Evolutionary conservation across 2,329 filamentous ascomycete genomes (phyloP), one percentile per base, ranked within the genome.

Genomic region (Aspergillus flavus): DNA sequence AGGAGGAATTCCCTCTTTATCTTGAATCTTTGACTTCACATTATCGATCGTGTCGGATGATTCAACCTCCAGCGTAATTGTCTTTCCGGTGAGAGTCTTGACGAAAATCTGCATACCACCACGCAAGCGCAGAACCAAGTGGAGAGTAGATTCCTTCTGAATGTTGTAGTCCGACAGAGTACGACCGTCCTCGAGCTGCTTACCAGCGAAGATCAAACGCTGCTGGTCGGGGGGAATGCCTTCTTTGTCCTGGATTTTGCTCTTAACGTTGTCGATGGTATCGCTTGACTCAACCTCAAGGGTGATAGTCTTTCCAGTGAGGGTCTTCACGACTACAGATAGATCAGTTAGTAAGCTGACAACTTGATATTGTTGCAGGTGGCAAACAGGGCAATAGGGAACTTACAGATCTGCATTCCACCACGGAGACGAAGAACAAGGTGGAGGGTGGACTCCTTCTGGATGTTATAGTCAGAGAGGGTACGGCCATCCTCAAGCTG

Each of bases 161-260:
- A 97, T 97, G 83, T 96, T 96, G 87, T 97, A 97, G 79, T 96
- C 93, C 65, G 87, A 90, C 0, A 96, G 85, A 32, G 93, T 96
- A 59, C 94, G 92, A 66, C 94, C 94, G 71, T 98, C 94, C 80
- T 98, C 94, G 4, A 97, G 88, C 79, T 97, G 94, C 86, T 97
- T 97, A 62, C 94, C 94, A 52, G 94, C 94, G 71, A 97, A 97
- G 79, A 97, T 97, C 70, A 97, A 81, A 72, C 94, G 94, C 84
- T 97, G 94, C 82, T 98, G 94, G 76, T 97, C 94, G 12, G 94
- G 94, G 54, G 94, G 94, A 61, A 97, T 97, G 30, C 94, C 94
- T 81, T 97, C 94, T 87, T 97, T 97, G 76, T 97, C 94, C 81
- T 97, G 94, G 50, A 97, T 97, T 87, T 97, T 97, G 57, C 86